phyloP scores from a whole-genome alignment of 1,139 yeast species.

The Geotrichum aggregatum region DNA sequence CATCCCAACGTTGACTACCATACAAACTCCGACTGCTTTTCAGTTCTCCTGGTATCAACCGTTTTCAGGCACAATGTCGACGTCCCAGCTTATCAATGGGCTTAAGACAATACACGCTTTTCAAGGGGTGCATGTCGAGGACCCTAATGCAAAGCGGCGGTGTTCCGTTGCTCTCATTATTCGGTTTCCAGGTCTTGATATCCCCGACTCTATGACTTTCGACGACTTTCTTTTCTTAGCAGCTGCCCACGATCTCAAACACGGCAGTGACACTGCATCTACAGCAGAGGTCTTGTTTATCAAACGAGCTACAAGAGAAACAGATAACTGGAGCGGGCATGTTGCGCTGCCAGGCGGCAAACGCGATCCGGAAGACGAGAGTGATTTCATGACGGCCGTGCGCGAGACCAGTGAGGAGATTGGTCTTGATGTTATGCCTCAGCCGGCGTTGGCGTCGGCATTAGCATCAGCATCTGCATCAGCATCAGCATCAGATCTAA shows the following conservation, averaged over 20 bases:
- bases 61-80: not conserved
- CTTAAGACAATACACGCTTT: conserved; percentile 22
- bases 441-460: not conserved
- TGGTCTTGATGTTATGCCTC: conserved; percentile 36
- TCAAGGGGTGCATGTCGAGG: conserved; percentile 23
- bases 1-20: no score
- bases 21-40: no score
- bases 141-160: conserved; percentile 24
- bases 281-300: conserved; percentile 38
- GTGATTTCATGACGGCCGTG: conserved; percentile 37
- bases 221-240: conserved; percentile 3
- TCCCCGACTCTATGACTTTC: conserved; percentile 9
- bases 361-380: conserved; percentile 38
- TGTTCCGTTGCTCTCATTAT: conserved; percentile 30
- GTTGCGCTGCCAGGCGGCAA: conserved; percentile 44
- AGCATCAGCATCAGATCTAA: no score
- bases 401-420: conserved; percentile 43
- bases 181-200: conserved; percentile 25
- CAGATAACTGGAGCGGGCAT: conserved; percentile 45
- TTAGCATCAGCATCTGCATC: not conserved
- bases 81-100: conserved; percentile 22
- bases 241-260: not conserved
- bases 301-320: conserved; percentile 37
- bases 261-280: no score
- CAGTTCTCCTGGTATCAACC: no score